phyloP scores from a whole-genome alignment of 2,329 filamentous ascomycete species.

The Colletotrichum camelliae region DNA sequence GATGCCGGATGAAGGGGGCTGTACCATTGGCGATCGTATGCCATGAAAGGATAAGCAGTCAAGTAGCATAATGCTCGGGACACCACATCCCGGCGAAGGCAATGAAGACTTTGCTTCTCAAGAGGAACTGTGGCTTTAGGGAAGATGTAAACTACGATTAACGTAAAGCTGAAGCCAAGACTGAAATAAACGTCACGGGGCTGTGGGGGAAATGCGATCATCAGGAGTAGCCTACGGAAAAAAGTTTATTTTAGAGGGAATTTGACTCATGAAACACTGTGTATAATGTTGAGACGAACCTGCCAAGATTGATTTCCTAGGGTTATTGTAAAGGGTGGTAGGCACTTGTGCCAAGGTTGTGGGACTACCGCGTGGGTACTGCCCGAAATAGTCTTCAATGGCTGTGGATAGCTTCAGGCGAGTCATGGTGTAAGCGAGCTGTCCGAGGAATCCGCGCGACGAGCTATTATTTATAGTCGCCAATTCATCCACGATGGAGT shows the following conservation, averaged over 20 bases:
- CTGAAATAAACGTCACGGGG: neutral
- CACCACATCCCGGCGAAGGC: neutral
- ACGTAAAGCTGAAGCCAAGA: neutral
- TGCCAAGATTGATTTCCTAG: neutral
- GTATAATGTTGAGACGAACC: neutral
- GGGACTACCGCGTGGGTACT: neutral
- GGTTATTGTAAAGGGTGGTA: neutral
- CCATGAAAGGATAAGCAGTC: neutral
- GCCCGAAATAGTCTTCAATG: neutral
- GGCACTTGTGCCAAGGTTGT: neutral
- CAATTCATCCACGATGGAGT: fast-evolving
- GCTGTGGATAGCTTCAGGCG: neutral
- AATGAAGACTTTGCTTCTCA: neutral
- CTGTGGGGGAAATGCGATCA: neutral
- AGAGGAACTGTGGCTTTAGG: neutral
- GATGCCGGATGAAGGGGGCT: neutral
- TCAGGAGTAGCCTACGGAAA: fast-evolving
- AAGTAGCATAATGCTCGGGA: neutral
- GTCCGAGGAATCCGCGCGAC: neutral
- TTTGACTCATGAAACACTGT: neutral
- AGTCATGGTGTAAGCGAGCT: neutral
- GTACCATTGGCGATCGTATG: neutral
- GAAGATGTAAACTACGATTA: neutral
- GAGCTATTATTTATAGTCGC: fast-evolving
- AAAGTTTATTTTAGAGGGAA: too few relatives aligned